A percentile compares a stretch with the other conserved stretches of the same genome.
phyloP scores from a whole-genome alignment of 495 filamentous ascomycete genomes.

The Trichocladium antarcticum region DNA sequence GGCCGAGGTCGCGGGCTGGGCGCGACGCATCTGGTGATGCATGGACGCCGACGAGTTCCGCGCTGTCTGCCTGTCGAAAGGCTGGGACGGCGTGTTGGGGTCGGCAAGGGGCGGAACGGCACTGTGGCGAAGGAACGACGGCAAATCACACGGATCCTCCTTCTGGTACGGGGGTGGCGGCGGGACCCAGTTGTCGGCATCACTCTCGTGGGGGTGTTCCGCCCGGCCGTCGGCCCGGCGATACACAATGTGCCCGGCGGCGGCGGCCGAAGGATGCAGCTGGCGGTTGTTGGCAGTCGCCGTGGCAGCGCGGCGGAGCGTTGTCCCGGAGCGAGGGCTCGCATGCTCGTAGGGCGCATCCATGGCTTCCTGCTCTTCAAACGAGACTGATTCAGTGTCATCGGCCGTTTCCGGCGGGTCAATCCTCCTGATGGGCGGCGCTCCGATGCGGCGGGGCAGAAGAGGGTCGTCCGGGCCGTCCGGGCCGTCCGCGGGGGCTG shows the following conservation, averaged over 20 bases:
- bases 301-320: slow-evolving; percentile 67
- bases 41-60: slow-evolving; percentile 9
- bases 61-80: neutral
- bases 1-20: slow-evolving; percentile 5
- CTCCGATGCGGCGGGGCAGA: slow-evolving; percentile 30
- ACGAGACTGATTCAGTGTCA: slow-evolving; percentile 23
- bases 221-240: slow-evolving; percentile 52
- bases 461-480: slow-evolving; percentile 34
- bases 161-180: slow-evolving; percentile 81
- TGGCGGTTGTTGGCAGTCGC: slow-evolving; percentile 59
- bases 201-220: slow-evolving; percentile 73
- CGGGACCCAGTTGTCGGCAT: slow-evolving; percentile 87
- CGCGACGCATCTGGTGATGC: slow-evolving; percentile 13
- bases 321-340: slow-evolving; percentile 64
- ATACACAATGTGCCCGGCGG: slow-evolving; percentile 35
- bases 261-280: slow-evolving; percentile 41
- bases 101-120: slow-evolving; percentile 25
- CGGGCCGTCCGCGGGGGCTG: slow-evolving; percentile 9
- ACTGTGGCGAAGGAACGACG: slow-evolving; percentile 36
- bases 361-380: slow-evolving; percentile 47
- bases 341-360: slow-evolving; percentile 68
- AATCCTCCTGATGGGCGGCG: slow-evolving; percentile 7
- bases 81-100: neutral
- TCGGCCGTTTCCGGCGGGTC: slow-evolving; percentile 17
- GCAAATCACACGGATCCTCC: slow-evolving; percentile 49